Conservation (phyloP, 345 rosid species). For the Salix caprea region DNA sequence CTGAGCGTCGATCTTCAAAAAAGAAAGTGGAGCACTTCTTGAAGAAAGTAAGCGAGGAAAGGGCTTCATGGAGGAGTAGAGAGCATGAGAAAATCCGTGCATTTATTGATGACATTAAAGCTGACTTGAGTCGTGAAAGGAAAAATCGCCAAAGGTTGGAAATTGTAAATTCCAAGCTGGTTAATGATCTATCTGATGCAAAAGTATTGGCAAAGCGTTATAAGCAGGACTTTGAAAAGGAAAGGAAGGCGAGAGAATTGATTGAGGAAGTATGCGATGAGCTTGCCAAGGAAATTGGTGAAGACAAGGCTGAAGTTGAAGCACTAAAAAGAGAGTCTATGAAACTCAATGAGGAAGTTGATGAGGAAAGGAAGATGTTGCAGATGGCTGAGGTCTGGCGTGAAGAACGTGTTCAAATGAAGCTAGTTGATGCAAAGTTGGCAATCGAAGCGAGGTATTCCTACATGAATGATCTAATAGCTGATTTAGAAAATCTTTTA, state of each 20-base stretch:
- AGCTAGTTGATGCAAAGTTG: conserved; percentile 76
- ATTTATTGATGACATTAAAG: conserved; percentile 58
- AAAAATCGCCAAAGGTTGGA: conserved; percentile 69
- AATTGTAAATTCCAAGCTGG: conserved; percentile 60
- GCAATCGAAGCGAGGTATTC: conserved; percentile 54
- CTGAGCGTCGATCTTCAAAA: conserved; percentile 62
- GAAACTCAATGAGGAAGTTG: conserved; percentile 64
- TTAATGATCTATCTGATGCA: conserved; percentile 71
- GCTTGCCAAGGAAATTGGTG: conserved; percentile 79
- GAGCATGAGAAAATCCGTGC: conserved; percentile 86
- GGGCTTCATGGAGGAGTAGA: conserved; percentile 70
- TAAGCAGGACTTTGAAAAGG: conserved; percentile 64
- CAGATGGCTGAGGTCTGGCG: conserved; percentile 99
- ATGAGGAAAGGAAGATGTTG: conserved; percentile 83
- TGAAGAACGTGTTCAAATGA: conserved; percentile 94
- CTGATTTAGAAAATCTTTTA: conserved; percentile 52
- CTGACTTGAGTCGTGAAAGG: conserved; percentile 61
- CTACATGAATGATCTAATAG: conserved; percentile 57
- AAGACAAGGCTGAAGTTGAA: conserved; percentile 77
- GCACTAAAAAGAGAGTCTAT: conserved; percentile 58
- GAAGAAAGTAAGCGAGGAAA: conserved; percentile 80
- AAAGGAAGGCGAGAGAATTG: conserved; percentile 63
- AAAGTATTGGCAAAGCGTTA: conserved; percentile 55
- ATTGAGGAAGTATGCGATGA: conserved; percentile 90
- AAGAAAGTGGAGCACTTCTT: conserved; percentile 79